Base-by-base conservation (phyloP, 2,329 filamentous ascomycete genomes). In the Diaporthe citriasiana region DNA sequence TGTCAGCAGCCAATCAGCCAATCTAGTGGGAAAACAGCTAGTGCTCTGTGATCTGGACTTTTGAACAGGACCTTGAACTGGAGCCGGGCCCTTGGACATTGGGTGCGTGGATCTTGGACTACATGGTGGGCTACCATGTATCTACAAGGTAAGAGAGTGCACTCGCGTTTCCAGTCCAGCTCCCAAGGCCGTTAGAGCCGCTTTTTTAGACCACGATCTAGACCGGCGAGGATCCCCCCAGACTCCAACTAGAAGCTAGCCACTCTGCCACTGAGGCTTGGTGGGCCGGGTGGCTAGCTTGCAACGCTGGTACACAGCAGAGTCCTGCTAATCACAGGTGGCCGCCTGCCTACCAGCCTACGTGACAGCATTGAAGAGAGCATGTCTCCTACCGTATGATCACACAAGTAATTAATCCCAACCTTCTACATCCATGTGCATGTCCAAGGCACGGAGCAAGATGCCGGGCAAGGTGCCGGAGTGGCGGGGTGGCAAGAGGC, bases 11-110 rank as follows among this genome's bases (percentile, higher is more conserved):
- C 10, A 27, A 38, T 15, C 19, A 4, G 55, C 9, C 10, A 27
- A 38, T 15, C 60, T 66, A 66, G 60, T 13, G 30, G 51, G 60
- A 66, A 66, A 66, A 15, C 33, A 66, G 60, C 60, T 51, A 65
- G 60, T 17, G 42, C 42, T 19, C 42, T 63, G 22, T 38, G 56
- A 38, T 42, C 12, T 40, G 56, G 33, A 5, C 33, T 35, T 35
- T 59, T 40, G 22, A 9, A 25, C 47, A 9, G 47, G 47, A 10
- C 22, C 47, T 51, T 9, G 22, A 22, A 25, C 47, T 35, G 33
- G 50, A 15, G 25, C 33, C 38, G 19, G 53, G 51, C 8, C 30
- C 27, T 57, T 57, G 55, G 22, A 15, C 55, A 9, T 57, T 56
- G 53, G 30, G n/a, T 30, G 19, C 17, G 38, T n/a, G 56, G 33